Conservation (phyloP, 176 grass and related monocot species). For the Carex littledalei region DNA sequence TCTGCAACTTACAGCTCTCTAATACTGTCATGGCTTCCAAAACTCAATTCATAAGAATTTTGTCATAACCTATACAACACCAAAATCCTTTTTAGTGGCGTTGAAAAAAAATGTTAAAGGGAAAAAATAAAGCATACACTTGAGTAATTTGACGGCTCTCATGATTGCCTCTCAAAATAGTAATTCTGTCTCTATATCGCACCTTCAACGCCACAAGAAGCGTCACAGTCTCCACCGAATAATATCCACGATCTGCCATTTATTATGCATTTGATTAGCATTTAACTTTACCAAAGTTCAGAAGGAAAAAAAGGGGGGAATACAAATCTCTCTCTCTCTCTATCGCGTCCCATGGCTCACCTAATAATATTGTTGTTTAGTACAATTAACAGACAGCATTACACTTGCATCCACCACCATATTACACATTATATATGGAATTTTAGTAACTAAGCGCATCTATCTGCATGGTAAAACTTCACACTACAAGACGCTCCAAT, state of each 20-base stretch:
- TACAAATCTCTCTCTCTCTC: not conserved
- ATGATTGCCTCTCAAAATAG: slow-evolving; percentile 95
- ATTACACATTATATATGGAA: not conserved
- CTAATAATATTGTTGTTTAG: not conserved
- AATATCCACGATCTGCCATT: slow-evolving; percentile 84
- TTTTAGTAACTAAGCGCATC: not conserved
- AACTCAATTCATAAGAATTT: not conserved
- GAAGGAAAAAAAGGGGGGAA: not conserved
- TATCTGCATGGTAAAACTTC: not conserved
- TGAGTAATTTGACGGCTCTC: slow-evolving; percentile 98
- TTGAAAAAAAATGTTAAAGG: not conserved
- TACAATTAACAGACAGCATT: not conserved
- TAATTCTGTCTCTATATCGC: slow-evolving; percentile 93
- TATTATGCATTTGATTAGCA: not conserved
- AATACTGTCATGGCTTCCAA: not conserved
- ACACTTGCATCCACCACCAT: not conserved
- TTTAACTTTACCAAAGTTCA: not conserved
- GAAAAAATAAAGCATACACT: slow-evolving; percentile 57
- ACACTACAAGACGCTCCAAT: not conserved
- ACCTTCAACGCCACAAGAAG: slow-evolving; percentile 94
- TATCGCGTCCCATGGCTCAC: not conserved
- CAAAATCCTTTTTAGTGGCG: not conserved
- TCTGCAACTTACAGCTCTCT: not conserved
- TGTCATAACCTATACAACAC: not conserved
- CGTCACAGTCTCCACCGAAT: slow-evolving; percentile 88